Conservation (phyloP, 331 rosid genomes). For the Malus hybrid region DNA sequence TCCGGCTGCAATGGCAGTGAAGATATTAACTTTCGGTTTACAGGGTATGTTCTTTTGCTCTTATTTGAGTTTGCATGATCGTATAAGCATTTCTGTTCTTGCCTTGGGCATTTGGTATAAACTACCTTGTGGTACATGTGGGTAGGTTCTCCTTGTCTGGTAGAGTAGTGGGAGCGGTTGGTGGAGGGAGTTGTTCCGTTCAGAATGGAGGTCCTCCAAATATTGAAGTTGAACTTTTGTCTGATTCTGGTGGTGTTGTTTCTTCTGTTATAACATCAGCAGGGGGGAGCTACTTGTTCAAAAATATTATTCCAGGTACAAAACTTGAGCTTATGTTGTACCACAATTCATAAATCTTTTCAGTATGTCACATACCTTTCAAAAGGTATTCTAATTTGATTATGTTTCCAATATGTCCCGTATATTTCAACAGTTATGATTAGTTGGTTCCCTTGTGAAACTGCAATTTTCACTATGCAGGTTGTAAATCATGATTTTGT, state of each 20-base stretch:
- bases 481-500: background rate
- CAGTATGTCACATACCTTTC: background rate
- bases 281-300: constrained; percentile 70
- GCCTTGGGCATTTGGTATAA: constrained; percentile 11
- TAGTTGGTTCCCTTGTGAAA: background rate
- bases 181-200: constrained; percentile 72
- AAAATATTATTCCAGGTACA: constrained; percentile 77
- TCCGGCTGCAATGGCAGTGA: constrained; percentile 90
- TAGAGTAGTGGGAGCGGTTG: constrained; percentile 82
- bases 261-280: constrained; percentile 66
- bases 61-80: background rate
- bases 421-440: background rate
- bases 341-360: background rate
- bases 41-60: constrained; percentile 56
- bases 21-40: constrained; percentile 85
- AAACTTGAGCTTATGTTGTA: background rate
- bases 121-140: constrained; percentile 11
- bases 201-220: constrained; percentile 79
- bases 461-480: background rate
- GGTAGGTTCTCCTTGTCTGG: constrained; percentile 83
- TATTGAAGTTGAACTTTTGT: constrained; percentile 69
- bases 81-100: constrained; percentile 5
- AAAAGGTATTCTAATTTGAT: background rate
- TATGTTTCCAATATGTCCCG: background rate
- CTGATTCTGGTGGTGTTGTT: constrained; percentile 51